A percentile compares a stretch with the other conserved stretches of the same genome.
phyloP scores from a whole-genome alignment of 345 rosid species.

The Erodium maritimum region DNA sequence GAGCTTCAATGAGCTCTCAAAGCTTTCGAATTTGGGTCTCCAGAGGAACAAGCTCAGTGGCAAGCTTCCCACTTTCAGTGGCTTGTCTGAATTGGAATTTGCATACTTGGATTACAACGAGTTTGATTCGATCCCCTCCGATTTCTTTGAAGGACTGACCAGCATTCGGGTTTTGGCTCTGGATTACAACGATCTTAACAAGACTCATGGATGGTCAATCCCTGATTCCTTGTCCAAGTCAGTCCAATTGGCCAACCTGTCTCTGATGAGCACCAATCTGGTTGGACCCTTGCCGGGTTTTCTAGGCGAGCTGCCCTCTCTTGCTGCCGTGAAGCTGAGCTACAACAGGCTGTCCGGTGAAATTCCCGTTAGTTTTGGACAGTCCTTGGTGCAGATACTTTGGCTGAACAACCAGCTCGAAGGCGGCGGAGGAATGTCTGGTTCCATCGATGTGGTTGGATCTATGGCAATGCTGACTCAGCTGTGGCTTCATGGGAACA shows the following conservation, averaged over 20 bases:
- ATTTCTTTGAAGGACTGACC: constrained; percentile 34
- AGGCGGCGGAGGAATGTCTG: constrained; percentile 24
- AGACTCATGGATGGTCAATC: constrained; percentile 33
- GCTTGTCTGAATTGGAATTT: constrained; percentile 27
- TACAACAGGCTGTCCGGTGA: constrained; percentile 31
- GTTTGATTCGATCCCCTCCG: constrained; percentile 32
- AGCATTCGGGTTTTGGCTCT: constrained; percentile 31
- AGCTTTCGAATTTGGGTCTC: constrained; percentile 37
- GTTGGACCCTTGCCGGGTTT: constrained; percentile 32
- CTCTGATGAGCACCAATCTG: constrained; percentile 27
- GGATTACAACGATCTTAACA: constrained; percentile 26
- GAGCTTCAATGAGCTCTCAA: constrained; percentile 27
- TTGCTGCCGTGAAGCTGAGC: constrained; percentile 23
- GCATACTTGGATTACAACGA: constrained; percentile 34
- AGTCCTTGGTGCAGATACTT: constrained; percentile 26
- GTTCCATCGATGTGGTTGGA: constrained; percentile 27
- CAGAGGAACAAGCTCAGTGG: constrained; percentile 35
- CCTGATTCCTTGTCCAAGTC: constrained; percentile 27
- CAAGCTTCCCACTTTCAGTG: constrained; percentile 30
- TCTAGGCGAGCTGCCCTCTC: constrained; percentile 25
- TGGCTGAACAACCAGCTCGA: constrained; percentile 33
- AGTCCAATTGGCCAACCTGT: constrained; percentile 24
- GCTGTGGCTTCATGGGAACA: constrained; percentile 48
- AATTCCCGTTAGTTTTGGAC: constrained; percentile 28
- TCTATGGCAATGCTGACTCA: constrained; percentile 29